A percentile compares a stretch with the other conserved stretches of the same genome.
These are phyloP conservation scores for Rubroshorea leprosula DNA, from an alignment of 345 rosid species.

Conservation along the genomic window DNA sequence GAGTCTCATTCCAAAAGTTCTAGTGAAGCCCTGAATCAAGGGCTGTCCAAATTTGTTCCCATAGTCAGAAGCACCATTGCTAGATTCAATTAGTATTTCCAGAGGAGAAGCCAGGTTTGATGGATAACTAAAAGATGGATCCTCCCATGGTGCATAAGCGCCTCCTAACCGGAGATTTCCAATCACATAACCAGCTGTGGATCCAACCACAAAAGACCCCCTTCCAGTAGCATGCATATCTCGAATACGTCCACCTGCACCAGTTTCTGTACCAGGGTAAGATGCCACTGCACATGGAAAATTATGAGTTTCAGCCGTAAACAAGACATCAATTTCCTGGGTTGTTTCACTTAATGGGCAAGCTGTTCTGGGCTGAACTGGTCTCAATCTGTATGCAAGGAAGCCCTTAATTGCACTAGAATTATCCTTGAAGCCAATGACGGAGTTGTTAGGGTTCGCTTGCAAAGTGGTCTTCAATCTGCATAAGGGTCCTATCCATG, in stretches of 20 bases:
- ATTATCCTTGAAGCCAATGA: constrained; percentile 89
- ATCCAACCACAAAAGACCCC: constrained; percentile 83
- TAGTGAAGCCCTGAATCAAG: constrained; percentile 80
- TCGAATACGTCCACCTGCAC: constrained; percentile 94
- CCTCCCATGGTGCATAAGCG: constrained; percentile 90
- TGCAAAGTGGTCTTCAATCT: constrained; percentile 82
- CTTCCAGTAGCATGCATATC: constrained; percentile 98
- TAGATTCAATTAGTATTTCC: constrained; percentile 82
- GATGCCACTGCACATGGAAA: constrained; percentile 99
- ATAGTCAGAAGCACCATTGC: constrained; percentile 95
- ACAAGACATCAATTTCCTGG: constrained; percentile 70
- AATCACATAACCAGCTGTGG: constrained; percentile 85
- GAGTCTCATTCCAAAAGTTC: constrained; percentile 90
- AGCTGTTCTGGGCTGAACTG: constrained; percentile 60
- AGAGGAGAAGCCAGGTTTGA: constrained; percentile 79
- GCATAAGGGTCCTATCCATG: constrained; percentile 77
- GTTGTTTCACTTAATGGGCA: constrained; percentile 44
- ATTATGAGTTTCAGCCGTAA: constrained; percentile 95
- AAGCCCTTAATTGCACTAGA: constrained; percentile 94
- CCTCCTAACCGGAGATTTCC: constrained; percentile 83
- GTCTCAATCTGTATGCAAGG: constrained; percentile 59
- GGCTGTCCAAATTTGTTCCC: constrained; percentile 98
- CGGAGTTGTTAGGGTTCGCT: constrained; percentile 78
- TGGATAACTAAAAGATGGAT: constrained; percentile 66
- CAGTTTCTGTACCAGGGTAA: constrained; percentile 97